These are phyloP conservation scores for Zygnema cylindricum DNA, from an alignment of 139 green algal genomes.

Conservation along the genomic window DNA sequence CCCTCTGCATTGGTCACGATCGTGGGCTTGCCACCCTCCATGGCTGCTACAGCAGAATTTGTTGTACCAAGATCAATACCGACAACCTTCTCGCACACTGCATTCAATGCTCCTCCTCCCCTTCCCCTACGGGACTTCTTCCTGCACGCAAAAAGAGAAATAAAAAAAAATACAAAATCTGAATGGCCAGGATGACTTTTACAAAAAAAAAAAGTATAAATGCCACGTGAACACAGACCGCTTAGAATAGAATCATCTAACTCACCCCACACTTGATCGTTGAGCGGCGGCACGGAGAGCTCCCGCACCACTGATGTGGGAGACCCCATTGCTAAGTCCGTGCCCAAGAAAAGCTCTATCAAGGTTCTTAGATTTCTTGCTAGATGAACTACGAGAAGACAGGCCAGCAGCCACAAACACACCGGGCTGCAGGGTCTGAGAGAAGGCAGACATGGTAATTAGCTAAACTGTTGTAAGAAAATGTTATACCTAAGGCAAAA, in stretches of 20 bases:
- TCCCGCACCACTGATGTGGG: not conserved
- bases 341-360: not conserved
- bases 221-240: no score
- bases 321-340: not conserved
- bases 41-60: constrained; percentile 85
- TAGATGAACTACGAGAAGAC: not conserved
- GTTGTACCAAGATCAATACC: constrained; percentile 98
- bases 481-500: no score
- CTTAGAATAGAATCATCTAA: no score
- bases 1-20: constrained; percentile 99
- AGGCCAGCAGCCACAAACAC: not conserved
- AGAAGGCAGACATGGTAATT: not conserved
- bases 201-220: no score
- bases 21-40: constrained; percentile 75
- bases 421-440: not conserved
- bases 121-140: not conserved
- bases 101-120: constrained; percentile 39
- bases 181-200: no score
- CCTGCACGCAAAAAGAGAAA: no score
- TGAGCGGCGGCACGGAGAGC: not conserved
- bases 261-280: not conserved
- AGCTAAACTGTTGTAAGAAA: no score
- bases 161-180: no score
- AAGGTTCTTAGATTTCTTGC: not conserved
- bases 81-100: constrained; percentile 76